phyloP scores from a whole-genome alignment of 1,284 basidiomycete genomes.

The Chondrostereum purpureum region DNA sequence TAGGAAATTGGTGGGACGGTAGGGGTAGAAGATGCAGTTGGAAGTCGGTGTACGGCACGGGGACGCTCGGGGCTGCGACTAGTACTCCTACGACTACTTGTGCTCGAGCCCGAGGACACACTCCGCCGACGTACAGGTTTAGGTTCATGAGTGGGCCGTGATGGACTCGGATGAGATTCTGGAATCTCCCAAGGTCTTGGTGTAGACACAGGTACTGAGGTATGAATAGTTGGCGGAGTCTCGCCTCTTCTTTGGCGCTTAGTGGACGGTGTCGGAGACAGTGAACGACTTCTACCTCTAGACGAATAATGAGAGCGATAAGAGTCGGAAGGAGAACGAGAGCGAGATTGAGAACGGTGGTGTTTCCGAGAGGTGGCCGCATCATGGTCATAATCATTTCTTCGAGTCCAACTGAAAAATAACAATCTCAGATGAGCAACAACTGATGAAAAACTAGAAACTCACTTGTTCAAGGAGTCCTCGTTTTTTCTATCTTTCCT shows the following conservation, averaged over 20 bases:
- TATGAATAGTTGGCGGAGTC: conserved; percentile 26
- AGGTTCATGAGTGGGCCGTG: conserved; percentile 22
- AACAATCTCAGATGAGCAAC: conserved; percentile 12
- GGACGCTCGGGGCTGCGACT: conserved; percentile 39
- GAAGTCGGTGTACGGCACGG: conserved; percentile 54
- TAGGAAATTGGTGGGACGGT: conserved; percentile 4
- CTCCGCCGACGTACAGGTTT: conserved; percentile 32
- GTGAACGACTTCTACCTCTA: conserved; percentile 55
- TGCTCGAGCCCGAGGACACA: conserved; percentile 42
- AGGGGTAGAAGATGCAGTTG: conserved; percentile 6
- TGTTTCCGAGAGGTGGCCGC: conserved; percentile 28
- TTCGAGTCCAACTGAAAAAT: conserved; percentile 42
- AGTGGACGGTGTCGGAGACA: conserved; percentile 45
- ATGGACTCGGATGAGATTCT: conserved; percentile 13
- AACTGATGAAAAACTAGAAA: conserved; percentile 14
- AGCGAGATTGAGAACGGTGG: conserved; percentile 44
- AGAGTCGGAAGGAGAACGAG: conserved; percentile 55
- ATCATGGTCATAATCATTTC: conserved; percentile 33
- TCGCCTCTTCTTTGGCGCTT: conserved; percentile 47
- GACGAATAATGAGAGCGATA: conserved; percentile 60
- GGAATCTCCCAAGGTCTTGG: conserved; percentile 4
- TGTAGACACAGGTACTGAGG: conserved; percentile 1
- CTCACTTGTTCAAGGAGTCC: conserved; percentile 68
- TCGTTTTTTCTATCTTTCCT: conserved; percentile 58
- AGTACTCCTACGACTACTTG: conserved; percentile 46